phyloP scores from a whole-genome alignment of 148 eudicot genomes.

The Tetragonia tetragonoides region DNA sequence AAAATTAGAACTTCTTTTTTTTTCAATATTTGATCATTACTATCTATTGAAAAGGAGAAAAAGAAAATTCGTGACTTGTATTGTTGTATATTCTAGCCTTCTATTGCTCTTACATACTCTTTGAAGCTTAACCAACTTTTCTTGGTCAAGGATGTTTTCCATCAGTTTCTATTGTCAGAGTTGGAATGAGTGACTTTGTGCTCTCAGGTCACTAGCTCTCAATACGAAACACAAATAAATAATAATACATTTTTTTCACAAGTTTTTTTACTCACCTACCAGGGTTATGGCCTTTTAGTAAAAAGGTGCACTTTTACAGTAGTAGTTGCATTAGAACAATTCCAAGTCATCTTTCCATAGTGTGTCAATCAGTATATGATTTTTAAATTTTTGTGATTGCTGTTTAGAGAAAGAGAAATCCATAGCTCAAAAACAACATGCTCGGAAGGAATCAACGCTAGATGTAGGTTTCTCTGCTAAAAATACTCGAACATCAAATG shows the following conservation, averaged over 20 bases:
- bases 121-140: too few species aligned
- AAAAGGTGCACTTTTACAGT: conserved; percentile 1
- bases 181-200: too few species aligned
- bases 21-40: too few species aligned
- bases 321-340: neutral
- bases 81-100: too few species aligned
- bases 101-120: too few species aligned
- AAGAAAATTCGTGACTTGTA: too few species aligned
- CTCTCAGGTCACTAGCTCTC: too few species aligned
- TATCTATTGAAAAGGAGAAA: too few species aligned
- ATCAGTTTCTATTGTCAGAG: too few species aligned
- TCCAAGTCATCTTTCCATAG: neutral
- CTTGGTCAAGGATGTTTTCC: too few species aligned
- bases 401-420: conserved; percentile 16
- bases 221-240: neutral
- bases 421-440: conserved; percentile 3
- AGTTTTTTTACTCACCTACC: neutral
- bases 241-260: neutral
- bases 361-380: neutral
- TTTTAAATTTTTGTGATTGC: neutral
- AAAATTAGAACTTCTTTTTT: too few species aligned
- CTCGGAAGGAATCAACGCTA: neutral
- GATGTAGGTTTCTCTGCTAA: neutral
- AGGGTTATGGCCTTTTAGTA: neutral
- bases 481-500: conserved; percentile 13